phyloP scores from a whole-genome alignment of 2,329 filamentous ascomycete genomes.

The Colletotrichum trifolii region DNA sequence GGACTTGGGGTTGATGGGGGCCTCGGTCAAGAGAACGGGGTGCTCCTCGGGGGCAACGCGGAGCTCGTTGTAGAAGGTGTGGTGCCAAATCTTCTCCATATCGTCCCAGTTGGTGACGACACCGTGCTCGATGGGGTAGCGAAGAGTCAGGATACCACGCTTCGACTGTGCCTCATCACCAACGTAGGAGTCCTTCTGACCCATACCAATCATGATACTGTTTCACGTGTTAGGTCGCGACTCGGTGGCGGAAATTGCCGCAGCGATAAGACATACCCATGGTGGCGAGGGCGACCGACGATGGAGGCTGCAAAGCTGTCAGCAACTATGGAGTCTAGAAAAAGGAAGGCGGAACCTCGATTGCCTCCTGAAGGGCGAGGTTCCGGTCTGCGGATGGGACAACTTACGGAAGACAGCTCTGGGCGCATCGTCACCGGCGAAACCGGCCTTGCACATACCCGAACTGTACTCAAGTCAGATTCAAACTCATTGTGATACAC shows the following conservation, averaged over 20 bases:
- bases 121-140: slow-evolving; percentile 99
- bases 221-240: slow-evolving; percentile 45
- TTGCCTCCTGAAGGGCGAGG: slow-evolving; percentile 17
- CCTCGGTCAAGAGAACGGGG: slow-evolving; percentile 98
- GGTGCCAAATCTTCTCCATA: slow-evolving; percentile 99
- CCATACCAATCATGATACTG: slow-evolving; percentile 99
- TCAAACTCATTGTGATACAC: slow-evolving; percentile 5
- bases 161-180: slow-evolving; percentile 99
- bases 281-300: slow-evolving; percentile 98
- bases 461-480: slow-evolving; percentile 75
- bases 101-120: slow-evolving; percentile 99
- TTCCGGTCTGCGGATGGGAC: slow-evolving; percentile 42
- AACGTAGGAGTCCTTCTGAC: slow-evolving; percentile 99
- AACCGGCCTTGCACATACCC: slow-evolving; percentile 99
- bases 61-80: slow-evolving; percentile 99
- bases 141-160: slow-evolving; percentile 99
- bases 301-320: slow-evolving; percentile 81
- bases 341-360: slow-evolving; percentile 3
- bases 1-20: slow-evolving; percentile 99
- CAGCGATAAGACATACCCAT: slow-evolving; percentile 80
- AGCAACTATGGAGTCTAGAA: slow-evolving; percentile 42
- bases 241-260: slow-evolving; percentile 21
- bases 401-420: slow-evolving; percentile 99
- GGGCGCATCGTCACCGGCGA: slow-evolving; percentile 99
- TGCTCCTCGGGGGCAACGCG: slow-evolving; percentile 99